Conservation (phyloP, 805 yeast species). For the Gaillardinia entomophila region DNA sequence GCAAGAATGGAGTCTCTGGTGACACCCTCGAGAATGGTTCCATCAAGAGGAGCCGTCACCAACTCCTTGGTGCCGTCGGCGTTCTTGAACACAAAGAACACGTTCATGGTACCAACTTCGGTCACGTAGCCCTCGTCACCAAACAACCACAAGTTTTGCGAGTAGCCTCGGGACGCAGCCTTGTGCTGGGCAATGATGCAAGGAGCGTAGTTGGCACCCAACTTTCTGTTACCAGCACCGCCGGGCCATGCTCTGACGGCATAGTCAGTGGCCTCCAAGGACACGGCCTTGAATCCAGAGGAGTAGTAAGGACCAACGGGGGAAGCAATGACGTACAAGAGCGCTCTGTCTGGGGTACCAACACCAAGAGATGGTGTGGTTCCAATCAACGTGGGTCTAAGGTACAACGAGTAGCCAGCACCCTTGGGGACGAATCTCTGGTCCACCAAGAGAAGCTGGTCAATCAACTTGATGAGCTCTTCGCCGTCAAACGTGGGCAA, state of each 20-base stretch:
- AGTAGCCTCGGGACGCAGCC: constrained; percentile 89
- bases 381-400: constrained; percentile 95
- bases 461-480: constrained; percentile 69
- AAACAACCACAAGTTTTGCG: constrained; percentile 94
- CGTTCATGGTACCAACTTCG: constrained; percentile 98
- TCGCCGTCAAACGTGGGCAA: constrained; percentile 81
- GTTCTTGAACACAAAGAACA: constrained; percentile 59
- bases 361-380: constrained; percentile 89
- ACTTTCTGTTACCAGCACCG: constrained; percentile 92
- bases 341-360: constrained; percentile 71
- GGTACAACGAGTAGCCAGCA: constrained; percentile 83
- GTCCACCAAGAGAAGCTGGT: constrained; percentile 71
- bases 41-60: constrained; percentile 94
- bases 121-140: constrained; percentile 84
- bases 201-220: constrained; percentile 98
- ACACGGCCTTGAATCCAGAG: constrained; percentile 91
- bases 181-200: constrained; percentile 85
- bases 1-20: constrained; percentile 84
- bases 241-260: constrained; percentile 99
- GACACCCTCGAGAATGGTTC: constrained; percentile 95
- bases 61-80: constrained; percentile 13
- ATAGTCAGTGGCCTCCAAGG: constrained; percentile 89
- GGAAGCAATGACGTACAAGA: constrained; percentile 80
- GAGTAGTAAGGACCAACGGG: constrained; percentile 94
- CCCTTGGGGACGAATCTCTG: constrained; percentile 75